Percentiles rank a stretch among this genome's conserved stretches.
These are phyloP conservation scores for Colletotrichum noveboracense DNA, from an alignment of 2,329 filamentous ascomycete genomes.

Conservation along the genomic window DNA sequence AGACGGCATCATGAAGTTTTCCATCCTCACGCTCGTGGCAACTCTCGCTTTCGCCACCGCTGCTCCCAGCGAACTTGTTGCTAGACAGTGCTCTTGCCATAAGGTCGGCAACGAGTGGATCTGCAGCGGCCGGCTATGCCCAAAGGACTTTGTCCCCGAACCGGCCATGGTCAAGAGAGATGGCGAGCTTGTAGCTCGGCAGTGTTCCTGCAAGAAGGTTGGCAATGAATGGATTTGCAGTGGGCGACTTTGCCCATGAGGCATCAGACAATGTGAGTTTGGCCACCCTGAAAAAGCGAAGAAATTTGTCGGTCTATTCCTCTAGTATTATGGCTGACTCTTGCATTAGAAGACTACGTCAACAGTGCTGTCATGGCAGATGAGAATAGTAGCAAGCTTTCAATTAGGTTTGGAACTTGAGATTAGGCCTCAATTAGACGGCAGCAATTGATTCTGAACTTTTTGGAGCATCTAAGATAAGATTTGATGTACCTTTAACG, in stretches of 20 bases:
- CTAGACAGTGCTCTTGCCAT: neutral
- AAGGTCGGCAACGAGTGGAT: neutral
- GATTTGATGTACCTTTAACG: fast-evolving
- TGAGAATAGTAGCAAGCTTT: neutral
- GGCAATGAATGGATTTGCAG: neutral
- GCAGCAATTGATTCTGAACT: neutral
- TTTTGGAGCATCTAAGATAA: fast-evolving
- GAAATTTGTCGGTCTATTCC: neutral
- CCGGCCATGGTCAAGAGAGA: neutral
- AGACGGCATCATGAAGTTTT: conserved; percentile 4
- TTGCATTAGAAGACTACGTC: fast-evolving
- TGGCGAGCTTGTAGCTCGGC: neutral
- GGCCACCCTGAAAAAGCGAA: neutral
- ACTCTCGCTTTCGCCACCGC: neutral
- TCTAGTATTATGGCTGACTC: neutral
- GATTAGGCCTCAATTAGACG: neutral
- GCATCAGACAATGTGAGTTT: neutral
- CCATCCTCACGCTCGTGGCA: neutral
- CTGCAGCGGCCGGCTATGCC: neutral
- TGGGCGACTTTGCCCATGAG: neutral
- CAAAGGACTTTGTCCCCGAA: neutral
- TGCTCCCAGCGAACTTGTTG: neutral
- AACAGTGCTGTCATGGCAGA: neutral
- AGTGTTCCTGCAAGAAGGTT: neutral
- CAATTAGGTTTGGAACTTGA: neutral